Base-by-base conservation (phyloP, 2,329 filamentous ascomycete species). In the Delphinella strobiligena region DNA sequence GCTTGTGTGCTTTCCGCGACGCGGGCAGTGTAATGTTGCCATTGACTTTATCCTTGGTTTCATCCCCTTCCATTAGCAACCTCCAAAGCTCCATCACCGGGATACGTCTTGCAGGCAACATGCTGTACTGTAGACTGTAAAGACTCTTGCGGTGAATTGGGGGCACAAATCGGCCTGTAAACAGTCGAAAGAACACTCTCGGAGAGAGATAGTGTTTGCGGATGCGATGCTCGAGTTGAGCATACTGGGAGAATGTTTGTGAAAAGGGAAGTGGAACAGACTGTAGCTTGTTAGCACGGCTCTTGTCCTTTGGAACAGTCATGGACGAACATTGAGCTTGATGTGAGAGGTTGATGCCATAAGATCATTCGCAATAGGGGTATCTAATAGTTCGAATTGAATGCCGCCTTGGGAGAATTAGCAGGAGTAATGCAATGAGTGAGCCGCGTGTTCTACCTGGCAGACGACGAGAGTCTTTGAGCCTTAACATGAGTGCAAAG, bases 191-290 rank as follows among this genome's bases (percentile, higher is more conserved):
- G 35, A 96, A 74, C 15, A 98, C 93, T 11, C 80, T 75, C 0
- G 86, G 86, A 0, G 87, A 89, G 32, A 96, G 71, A 59, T 98
- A 98, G 63, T 98, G 91, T 59, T 93, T 94, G 42, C 86, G 80
- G 46, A 98, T 85, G 35, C 91, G 85, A 47, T 84, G 78, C 19
- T 82, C 87, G 53, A 98, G 85, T 59, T 95, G 87, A 55, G 93
- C 94, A 63, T 98, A 98, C 54, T 96, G 88, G 45, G 93, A 77
- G 61, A 98, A 96, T 77, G 96, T 96, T 52, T 83, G 84, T n/a
- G 80, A 75, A 49, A 96, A 83, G 3, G 84, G 79, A 5, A 98
- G 74, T 2, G 91, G 89, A 5, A 94, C 82, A 3, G 89, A 89
- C 80, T 91, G 50, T 22, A 33, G 29, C 34, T n/a, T 14, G 30